Percentiles rank a stretch among this genome's conserved stretches.
Evolutionary conservation across 2,329 filamentous ascomycete genomes (phyloP).

Genomic region (Cordyceps cicadae): DNA sequence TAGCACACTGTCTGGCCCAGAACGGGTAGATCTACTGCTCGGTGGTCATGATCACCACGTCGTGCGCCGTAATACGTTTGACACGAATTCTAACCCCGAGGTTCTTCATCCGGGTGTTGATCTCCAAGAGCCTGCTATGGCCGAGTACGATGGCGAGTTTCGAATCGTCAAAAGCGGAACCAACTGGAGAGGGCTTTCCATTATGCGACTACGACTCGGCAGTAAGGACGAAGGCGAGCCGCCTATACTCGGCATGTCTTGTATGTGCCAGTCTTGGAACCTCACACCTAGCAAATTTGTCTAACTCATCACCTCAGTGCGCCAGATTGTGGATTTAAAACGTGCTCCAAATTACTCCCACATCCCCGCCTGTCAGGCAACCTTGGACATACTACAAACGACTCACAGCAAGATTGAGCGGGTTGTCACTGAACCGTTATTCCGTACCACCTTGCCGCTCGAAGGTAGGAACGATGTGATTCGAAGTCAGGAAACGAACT

Average conservation of each 20-base stretch:
- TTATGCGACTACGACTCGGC: constrained; percentile 1
- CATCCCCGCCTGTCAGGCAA: not conserved
- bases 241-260: not conserved
- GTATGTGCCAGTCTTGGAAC: not conserved
- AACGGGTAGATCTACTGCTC: constrained; percentile 18
- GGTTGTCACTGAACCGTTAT: constrained; percentile 15
- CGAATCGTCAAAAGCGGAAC: constrained; percentile 14
- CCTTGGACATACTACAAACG: not conserved
- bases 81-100: constrained; percentile 13
- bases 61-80: constrained; percentile 15
- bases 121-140: not conserved
- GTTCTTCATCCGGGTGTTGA: constrained; percentile 13
- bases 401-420: constrained; percentile 16
- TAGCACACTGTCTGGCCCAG: constrained; percentile 13
- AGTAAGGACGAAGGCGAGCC: not conserved
- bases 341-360: not conserved
- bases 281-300: not conserved
- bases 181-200: constrained; percentile 12
- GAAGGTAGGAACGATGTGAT: constrained; percentile 17
- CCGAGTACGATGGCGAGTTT: not conserved
- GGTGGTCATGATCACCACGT: constrained; percentile 21
- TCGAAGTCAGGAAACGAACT: constrained; percentile 19
- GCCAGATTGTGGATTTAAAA: not conserved
- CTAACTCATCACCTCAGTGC: not conserved
- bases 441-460: constrained; percentile 15